These are phyloP conservation scores for Geotrichum cucujoidarum DNA, from an alignment of 1,139 yeast genomes.

Conservation along the genomic window DNA sequence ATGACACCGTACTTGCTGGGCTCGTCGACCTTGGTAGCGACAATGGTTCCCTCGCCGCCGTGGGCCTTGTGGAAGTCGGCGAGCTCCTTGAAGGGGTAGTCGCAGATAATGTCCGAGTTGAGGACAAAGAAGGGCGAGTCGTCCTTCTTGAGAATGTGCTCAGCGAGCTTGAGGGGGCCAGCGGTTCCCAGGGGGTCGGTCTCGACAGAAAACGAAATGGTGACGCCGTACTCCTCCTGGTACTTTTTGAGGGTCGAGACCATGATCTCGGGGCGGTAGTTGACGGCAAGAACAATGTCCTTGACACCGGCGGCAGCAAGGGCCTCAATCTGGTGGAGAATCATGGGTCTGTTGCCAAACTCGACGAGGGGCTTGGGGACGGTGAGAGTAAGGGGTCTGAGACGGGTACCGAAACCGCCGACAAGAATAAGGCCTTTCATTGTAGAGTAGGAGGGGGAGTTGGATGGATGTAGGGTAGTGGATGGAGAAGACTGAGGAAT, in stretches of 20 bases:
- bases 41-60: slow-evolving; percentile 98
- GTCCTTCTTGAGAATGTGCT: slow-evolving; percentile 87
- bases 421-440: slow-evolving; percentile 99
- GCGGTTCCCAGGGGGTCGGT: slow-evolving; percentile 99
- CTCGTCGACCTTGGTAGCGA: slow-evolving; percentile 98
- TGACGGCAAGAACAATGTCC: slow-evolving; percentile 96
- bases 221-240: slow-evolving; percentile 91
- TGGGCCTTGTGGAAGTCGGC: slow-evolving; percentile 90
- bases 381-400: slow-evolving; percentile 96
- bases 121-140: slow-evolving; percentile 94
- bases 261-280: slow-evolving; percentile 99
- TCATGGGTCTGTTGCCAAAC: slow-evolving; percentile 91
- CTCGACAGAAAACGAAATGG: slow-evolving; percentile 95
- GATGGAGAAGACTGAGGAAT: not conserved
- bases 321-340: slow-evolving; percentile 94
- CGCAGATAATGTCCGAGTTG: slow-evolving; percentile 98
- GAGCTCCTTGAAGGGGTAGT: slow-evolving; percentile 92
- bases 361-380: slow-evolving; percentile 98
- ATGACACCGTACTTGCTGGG: slow-evolving; percentile 99
- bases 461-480: not conserved
- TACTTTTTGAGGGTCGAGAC: slow-evolving; percentile 89
- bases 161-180: slow-evolving; percentile 97
- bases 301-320: slow-evolving; percentile 98
- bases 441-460: slow-evolving; percentile 16
- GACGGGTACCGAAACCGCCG: slow-evolving; percentile 99